Base-by-base conservation (phyloP, 148 eudicot species). In the Silene latifolia region DNA sequence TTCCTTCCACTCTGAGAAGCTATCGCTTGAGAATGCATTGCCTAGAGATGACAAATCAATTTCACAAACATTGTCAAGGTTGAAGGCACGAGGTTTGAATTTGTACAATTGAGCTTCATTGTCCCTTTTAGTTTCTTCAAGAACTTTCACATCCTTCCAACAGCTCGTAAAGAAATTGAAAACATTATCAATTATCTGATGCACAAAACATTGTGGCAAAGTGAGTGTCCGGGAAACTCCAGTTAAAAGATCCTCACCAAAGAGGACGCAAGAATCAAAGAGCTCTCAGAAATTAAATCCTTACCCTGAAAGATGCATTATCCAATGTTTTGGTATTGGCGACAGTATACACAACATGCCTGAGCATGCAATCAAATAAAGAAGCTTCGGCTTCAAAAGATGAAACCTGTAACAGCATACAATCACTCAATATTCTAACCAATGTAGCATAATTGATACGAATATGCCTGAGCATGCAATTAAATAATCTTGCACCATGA, bases 1-100 rank as follows among this genome's bases (percentile, higher is more conserved):
- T 27, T 90, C 98, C 74, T 90, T 89, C 99, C 99, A 92, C 77
- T 96, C 98, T 39, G 78, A 77, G 71, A 90, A 90, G 72, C 84
- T 82, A 66, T 89, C 96, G 60, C 72, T 83, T 27, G 85, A 71
- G 77, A 86, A 83, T 29, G 88, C 83, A 80, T 78, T 79, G 53
- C 82, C 75, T 1, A 87, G 85, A 67, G 84, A 72, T 35, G 99
- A 88, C 67, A 89, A 69, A 72, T 92, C 94, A 78, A 90, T 56
- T 59, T 90, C 93, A 80, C 87, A 87, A 14, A 89, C 86, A 76
- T 80, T 83, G 57, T 89, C 89, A 18, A 96, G 84, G 76, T 87
- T 79, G 76, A 92, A 90, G 66, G 87, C 89, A 66, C 97, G 97
- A 35, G 99, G 89, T 80, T 82, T 91, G 76, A 96, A 96, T 85